phyloP scores from a whole-genome alignment of 1,284 basidiomycete species.

The Melampsora occidentalis region DNA sequence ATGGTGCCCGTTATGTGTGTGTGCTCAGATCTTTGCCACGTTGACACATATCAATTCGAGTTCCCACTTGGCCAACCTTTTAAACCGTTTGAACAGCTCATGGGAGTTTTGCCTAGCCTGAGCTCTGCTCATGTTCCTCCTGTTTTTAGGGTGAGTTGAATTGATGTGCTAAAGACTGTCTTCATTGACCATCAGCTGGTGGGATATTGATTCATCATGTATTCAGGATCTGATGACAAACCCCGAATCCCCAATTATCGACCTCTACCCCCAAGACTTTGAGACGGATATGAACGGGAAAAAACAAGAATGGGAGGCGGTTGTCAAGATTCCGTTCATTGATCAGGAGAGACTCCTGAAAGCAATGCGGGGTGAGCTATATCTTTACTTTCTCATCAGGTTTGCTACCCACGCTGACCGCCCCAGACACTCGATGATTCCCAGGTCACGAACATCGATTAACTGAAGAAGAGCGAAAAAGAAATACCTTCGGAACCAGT shows the following conservation, averaged over 20 bases:
- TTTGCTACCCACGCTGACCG: not conserved
- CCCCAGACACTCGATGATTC: not conserved
- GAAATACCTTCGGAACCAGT: slow-evolving; percentile 77
- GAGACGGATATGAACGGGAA: slow-evolving; percentile 95
- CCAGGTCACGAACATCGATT: slow-evolving; percentile 67
- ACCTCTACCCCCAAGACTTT: slow-evolving; percentile 90
- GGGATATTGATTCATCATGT: not conserved
- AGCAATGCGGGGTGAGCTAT: slow-evolving; percentile 67
- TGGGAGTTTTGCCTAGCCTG: slow-evolving; percentile 92
- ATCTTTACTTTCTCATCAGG: not conserved
- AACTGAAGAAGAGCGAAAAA: slow-evolving; percentile 69
- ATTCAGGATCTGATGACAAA: slow-evolving; percentile 91
- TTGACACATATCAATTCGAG: slow-evolving; percentile 75
- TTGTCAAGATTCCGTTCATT: slow-evolving; percentile 99
- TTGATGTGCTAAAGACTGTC: not conserved
- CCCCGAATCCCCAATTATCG: slow-evolving; percentile 78
- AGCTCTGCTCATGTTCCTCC: slow-evolving; percentile 81
- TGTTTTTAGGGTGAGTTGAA: slow-evolving; percentile 61
- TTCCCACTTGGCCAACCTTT: slow-evolving; percentile 88
- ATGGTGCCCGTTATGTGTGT: slow-evolving; percentile 61
- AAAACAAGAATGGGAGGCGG: slow-evolving; percentile 97
- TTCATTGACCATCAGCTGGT: not conserved
- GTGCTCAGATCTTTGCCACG: slow-evolving; percentile 73
- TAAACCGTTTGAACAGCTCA: slow-evolving; percentile 90
- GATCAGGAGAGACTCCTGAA: slow-evolving; percentile 73